Percentiles rank a stretch among this genome's conserved stretches.
Conservation (phyloP, 2,329 filamentous ascomycete genomes). For the Zasmidium cellare region DNA sequence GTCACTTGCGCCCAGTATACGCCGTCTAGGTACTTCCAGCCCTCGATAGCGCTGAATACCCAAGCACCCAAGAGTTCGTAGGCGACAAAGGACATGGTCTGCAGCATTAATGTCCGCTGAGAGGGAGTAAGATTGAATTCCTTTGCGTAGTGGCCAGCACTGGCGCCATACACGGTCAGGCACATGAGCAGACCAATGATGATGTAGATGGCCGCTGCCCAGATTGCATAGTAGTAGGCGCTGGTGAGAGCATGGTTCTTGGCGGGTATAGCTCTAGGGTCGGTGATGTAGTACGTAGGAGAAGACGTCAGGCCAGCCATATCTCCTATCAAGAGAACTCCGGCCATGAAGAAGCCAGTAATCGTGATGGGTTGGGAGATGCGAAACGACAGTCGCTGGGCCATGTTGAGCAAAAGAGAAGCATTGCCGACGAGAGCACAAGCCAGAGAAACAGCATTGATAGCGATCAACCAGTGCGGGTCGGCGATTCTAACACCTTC, state of each 20-base stretch:
- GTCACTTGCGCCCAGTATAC: slow-evolving; percentile 60
- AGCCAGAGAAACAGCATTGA: slow-evolving; percentile 58
- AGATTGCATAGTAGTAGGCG: slow-evolving; percentile 61
- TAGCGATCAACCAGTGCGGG: slow-evolving; percentile 51
- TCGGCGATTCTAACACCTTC: slow-evolving; percentile 51
- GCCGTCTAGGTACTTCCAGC: slow-evolving; percentile 55
- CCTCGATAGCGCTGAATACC: slow-evolving; percentile 51
- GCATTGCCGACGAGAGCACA: slow-evolving; percentile 57
- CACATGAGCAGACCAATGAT: slow-evolving; percentile 56
- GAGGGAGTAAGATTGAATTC: slow-evolving; percentile 57
- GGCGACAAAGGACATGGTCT: slow-evolving; percentile 51
- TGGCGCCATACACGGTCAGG: slow-evolving; percentile 57
- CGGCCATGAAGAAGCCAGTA: slow-evolving; percentile 58
- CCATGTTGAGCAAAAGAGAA: slow-evolving; percentile 61
- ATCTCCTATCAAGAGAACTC: slow-evolving; percentile 55
- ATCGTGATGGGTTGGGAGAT: slow-evolving; percentile 62
- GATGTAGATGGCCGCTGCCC: slow-evolving; percentile 58
- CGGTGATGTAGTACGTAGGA: slow-evolving; percentile 43
- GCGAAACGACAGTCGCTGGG: slow-evolving; percentile 53
- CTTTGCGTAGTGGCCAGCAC: slow-evolving; percentile 54
- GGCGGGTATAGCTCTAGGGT: slow-evolving; percentile 31
- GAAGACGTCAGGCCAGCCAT: slow-evolving; percentile 49
- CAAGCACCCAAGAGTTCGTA: slow-evolving; percentile 51
- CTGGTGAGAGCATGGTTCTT: slow-evolving; percentile 51
- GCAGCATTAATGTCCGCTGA: slow-evolving; percentile 57